phyloP scores from a whole-genome alignment of 306 rosid species.

The Rubus parviflorus region DNA sequence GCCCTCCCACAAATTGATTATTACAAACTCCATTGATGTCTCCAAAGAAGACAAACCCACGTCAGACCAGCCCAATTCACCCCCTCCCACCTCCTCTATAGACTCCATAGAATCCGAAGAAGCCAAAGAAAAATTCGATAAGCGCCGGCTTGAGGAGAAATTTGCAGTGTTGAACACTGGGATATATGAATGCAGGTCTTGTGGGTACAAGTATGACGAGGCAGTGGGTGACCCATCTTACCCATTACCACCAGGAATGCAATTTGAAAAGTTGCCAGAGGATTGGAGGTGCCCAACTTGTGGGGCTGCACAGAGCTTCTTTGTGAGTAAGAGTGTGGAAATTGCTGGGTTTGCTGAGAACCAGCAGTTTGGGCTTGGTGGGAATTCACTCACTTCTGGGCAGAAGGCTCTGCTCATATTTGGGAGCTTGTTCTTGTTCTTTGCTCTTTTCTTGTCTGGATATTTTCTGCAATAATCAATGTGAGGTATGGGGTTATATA shows the following conservation, averaged over 20 bases:
- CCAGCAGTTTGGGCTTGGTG: slow-evolving; percentile 93
- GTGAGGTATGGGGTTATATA: slow-evolving; percentile 3
- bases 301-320: slow-evolving; percentile 88
- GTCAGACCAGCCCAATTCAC: slow-evolving; percentile 34
- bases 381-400: slow-evolving; percentile 77
- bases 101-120: background rate
- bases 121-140: slow-evolving; percentile 34
- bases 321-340: slow-evolving; percentile 83
- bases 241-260: slow-evolving; percentile 79
- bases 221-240: slow-evolving; percentile 79
- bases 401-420: slow-evolving; percentile 86
- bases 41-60: slow-evolving; percentile 75
- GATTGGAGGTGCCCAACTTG: slow-evolving; percentile 98
- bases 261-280: slow-evolving; percentile 73
- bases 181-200: slow-evolving; percentile 89
- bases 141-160: slow-evolving; percentile 78
- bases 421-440: slow-evolving; percentile 76
- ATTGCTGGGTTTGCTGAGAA: slow-evolving; percentile 95
- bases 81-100: no score
- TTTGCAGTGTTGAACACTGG: slow-evolving; percentile 90
- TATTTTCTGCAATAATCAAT: slow-evolving; percentile 74
- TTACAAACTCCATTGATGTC: slow-evolving; percentile 55
- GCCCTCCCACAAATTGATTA: slow-evolving; percentile 25
- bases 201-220: slow-evolving; percentile 89
- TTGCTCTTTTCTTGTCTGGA: slow-evolving; percentile 72